Evolutionary conservation across 2,329 filamentous ascomycete species (phyloP), one percentile per base, ranked within the genome.

Genomic region (Botrytis galanthina): DNA sequence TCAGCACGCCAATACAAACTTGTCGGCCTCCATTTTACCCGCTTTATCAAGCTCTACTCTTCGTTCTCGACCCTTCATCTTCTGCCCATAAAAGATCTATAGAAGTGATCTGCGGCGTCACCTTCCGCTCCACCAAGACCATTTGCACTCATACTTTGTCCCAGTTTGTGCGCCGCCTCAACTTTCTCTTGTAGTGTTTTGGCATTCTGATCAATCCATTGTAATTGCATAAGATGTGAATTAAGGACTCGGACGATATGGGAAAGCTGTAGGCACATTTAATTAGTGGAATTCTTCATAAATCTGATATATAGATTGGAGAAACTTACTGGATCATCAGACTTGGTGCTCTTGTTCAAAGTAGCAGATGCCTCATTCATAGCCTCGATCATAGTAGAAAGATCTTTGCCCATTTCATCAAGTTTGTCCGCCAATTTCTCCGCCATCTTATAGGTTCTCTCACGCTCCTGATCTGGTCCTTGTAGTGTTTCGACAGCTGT

Each of bases 191-290:
- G 93, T 71, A 98, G 86, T 46, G 91, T 88, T 26, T 91, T 88
- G 51, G 95, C 93, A 76, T 95, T 95, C 76, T 91, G 89, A 81
- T 98, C 95, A 82, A 99, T 98, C 85, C 92, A 93, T 83, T 98
- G 95, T 75, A 99, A 87, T 83, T 98, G 95, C 51, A 91, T 90
- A 54, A 99, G 89, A 82, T 99, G 96, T 37, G 92, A 91, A 82
- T 99, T 99, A 78, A 99, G 91, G 68, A 98, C 94, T 76, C 94
- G 92, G 71, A 98, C 95, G 80, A 99, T 97, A 83, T 98, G 94
- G 78, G 94, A 95, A 80, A 98, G 87, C 92, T 98, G 81, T 51
- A 71, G 60, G 29, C 16, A 7, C 7, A 39, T 63, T 42, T 5
- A 16, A 69, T 79, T 74, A 79, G 76, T 72, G 26, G 9, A 67